phyloP scores from a whole-genome alignment of 495 filamentous ascomycete genomes.

The Penicillium parvum region DNA sequence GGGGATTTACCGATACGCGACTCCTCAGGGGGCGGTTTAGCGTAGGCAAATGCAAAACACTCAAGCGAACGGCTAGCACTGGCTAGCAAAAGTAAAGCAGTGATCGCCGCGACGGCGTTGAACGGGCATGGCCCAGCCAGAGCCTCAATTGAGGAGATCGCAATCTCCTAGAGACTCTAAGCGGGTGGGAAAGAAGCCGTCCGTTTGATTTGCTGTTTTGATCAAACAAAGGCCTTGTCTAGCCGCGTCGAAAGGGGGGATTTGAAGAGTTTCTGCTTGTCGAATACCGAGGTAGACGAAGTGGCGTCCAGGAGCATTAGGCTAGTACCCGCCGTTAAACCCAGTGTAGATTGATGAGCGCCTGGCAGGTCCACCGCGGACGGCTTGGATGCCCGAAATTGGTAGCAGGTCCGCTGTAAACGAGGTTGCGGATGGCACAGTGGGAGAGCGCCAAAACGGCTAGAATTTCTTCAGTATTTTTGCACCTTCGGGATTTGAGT shows the following conservation, averaged over 20 bases:
- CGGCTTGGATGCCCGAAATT: conserved; percentile 4
- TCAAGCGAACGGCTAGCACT: conserved; percentile 3
- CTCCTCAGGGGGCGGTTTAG: conserved; percentile 13
- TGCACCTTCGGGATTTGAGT: no score
- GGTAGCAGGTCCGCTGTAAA: conserved; percentile 7
- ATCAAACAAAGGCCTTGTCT: no score
- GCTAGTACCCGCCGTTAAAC: not conserved
- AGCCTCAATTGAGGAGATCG: not conserved
- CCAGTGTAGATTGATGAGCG: not conserved
- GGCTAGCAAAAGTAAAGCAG: not conserved
- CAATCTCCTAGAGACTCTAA: no score
- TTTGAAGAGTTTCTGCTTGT: no score
- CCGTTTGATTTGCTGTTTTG: no score
- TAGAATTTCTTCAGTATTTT: not conserved
- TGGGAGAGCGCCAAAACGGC: no score
- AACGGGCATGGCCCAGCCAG: not conserved
- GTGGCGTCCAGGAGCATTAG: not conserved
- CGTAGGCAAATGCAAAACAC: not conserved
- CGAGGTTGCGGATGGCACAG: no score
- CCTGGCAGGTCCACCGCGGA: conserved; percentile 3
- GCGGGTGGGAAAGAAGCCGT: no score
- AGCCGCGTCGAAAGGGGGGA: no score
- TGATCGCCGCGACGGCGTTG: conserved; percentile 4
- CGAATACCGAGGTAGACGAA: no score
- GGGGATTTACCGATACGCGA: conserved; percentile 1